phyloP scores from a whole-genome alignment of 148 eudicot species.

The Amaranthus cruentus region DNA sequence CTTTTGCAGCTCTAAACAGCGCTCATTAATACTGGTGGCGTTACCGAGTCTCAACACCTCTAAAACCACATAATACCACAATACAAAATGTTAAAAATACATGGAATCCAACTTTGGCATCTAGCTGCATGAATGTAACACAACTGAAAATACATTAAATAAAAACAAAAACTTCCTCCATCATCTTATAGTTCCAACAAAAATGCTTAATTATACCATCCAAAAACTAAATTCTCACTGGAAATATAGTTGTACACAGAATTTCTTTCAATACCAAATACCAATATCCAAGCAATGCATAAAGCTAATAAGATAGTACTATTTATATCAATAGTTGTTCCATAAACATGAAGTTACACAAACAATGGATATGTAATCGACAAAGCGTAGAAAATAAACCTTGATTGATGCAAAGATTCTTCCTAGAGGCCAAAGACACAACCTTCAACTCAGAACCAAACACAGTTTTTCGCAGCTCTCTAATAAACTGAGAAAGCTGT shows the following conservation, averaged over 20 bases:
- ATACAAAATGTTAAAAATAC: neutral
- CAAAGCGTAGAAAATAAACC: slow-evolving; percentile 34
- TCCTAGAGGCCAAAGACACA: slow-evolving; percentile 89
- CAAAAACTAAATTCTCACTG: neutral
- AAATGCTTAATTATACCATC: neutral
- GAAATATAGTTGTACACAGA: neutral
- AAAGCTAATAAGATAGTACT: neutral
- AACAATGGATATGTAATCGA: neutral
- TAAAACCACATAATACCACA: slow-evolving; percentile 20
- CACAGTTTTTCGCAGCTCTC: slow-evolving; percentile 82
- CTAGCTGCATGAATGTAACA: neutral
- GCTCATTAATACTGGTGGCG: slow-evolving; percentile 62
- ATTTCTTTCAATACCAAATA: neutral
- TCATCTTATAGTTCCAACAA: neutral
- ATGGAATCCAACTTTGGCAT: slow-evolving; percentile 10
- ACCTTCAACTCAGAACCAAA: slow-evolving; percentile 77
- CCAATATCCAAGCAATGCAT: neutral
- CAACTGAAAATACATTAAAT: neutral
- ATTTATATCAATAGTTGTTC: neutral
- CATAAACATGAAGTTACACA: neutral
- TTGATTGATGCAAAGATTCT: slow-evolving; percentile 84
- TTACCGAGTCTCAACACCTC: slow-evolving; percentile 81
- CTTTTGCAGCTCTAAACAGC: slow-evolving; percentile 92
- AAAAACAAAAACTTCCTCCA: neutral
- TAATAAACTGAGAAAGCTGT: slow-evolving; percentile 87